Percentiles rank a stretch among this genome's conserved stretches.
phyloP scores from a whole-genome alignment of 1,284 basidiomycete genomes.

The Cryptococcus wingfieldii region DNA sequence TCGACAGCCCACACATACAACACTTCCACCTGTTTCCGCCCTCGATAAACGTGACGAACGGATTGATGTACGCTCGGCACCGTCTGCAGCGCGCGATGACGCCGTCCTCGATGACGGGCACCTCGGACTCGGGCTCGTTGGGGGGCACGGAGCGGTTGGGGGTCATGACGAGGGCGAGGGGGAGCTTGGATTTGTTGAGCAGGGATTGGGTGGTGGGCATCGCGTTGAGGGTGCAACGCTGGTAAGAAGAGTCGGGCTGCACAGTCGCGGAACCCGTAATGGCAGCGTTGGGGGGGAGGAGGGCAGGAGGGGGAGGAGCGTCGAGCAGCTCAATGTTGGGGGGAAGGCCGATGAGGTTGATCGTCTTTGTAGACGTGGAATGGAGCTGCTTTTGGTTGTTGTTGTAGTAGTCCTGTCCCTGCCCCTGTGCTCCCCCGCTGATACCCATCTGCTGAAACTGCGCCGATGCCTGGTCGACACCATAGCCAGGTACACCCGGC shows the following conservation, averaged over 20 bases:
- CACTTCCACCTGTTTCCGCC: constrained; percentile 99
- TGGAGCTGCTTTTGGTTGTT: constrained; percentile 49
- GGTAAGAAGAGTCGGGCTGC: constrained; percentile 87
- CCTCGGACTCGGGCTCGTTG: constrained; percentile 56
- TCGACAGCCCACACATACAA: constrained; percentile 98
- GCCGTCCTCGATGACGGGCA: constrained; percentile 86
- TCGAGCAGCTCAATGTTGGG: constrained; percentile 82
- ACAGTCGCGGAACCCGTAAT: constrained; percentile 63
- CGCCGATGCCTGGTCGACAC: constrained; percentile 65
- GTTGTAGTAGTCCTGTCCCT: constrained; percentile 29
- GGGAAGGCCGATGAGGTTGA: constrained; percentile 83
- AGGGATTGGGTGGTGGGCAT: constrained; percentile 91
- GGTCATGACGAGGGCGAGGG: constrained; percentile 82
- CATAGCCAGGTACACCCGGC: constrained; percentile 15
- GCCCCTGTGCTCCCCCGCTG: constrained; percentile 37
- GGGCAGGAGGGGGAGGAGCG: constrained; percentile 78
- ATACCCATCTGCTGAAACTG: constrained; percentile 87
- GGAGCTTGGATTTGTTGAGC: constrained; percentile 87
- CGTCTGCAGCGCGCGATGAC: constrained; percentile 96
- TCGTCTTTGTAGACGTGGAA: constrained; percentile 61
- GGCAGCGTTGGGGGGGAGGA: constrained; percentile 75
- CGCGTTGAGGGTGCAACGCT: constrained; percentile 86
- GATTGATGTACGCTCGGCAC: constrained; percentile 98
- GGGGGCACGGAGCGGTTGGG: constrained; percentile 77
- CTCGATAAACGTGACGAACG: constrained; percentile 97